Evolutionary conservation across 108 stramenopile genomes (phyloP).

Genomic region (Fragilariopsis cylindrus): DNA sequence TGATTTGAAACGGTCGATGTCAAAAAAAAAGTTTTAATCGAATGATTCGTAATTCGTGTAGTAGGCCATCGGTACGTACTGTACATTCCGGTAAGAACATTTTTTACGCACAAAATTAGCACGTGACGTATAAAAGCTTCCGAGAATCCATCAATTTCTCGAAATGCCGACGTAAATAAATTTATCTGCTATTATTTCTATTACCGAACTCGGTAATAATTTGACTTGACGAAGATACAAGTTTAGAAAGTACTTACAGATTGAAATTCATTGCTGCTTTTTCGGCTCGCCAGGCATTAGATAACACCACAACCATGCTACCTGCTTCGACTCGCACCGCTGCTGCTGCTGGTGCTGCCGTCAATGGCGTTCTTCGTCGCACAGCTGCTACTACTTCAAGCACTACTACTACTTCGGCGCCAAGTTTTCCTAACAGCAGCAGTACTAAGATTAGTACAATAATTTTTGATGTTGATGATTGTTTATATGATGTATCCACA

Average conservation of each 20-base stretch:
- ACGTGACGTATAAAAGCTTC: too few species aligned
- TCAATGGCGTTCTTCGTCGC: constrained; percentile 3
- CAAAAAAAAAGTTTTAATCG: too few species aligned
- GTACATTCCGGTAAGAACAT: too few species aligned
- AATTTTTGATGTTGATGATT: constrained; percentile 89
- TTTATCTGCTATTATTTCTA: background rate
- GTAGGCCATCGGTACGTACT: too few species aligned
- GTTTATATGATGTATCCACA: constrained; percentile 75
- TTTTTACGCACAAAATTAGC: too few species aligned
- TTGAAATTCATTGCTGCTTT: background rate
- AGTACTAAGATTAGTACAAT: constrained; percentile 31
- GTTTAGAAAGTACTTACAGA: background rate
- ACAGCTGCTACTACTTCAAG: background rate
- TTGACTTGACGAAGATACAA: background rate
- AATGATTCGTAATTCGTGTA: too few species aligned
- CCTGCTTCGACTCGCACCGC: background rate
- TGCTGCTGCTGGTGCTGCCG: background rate
- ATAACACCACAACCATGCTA: background rate
- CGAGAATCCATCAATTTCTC: background rate
- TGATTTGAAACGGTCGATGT: too few species aligned
- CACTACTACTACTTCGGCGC: background rate
- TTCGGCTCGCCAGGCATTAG: background rate
- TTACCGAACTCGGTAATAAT: background rate
- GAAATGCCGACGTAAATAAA: background rate
- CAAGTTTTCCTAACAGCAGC: background rate